phyloP scores from a whole-genome alignment of 768 basidiomycete species.

The Xerocomus brunneocitrinus region DNA sequence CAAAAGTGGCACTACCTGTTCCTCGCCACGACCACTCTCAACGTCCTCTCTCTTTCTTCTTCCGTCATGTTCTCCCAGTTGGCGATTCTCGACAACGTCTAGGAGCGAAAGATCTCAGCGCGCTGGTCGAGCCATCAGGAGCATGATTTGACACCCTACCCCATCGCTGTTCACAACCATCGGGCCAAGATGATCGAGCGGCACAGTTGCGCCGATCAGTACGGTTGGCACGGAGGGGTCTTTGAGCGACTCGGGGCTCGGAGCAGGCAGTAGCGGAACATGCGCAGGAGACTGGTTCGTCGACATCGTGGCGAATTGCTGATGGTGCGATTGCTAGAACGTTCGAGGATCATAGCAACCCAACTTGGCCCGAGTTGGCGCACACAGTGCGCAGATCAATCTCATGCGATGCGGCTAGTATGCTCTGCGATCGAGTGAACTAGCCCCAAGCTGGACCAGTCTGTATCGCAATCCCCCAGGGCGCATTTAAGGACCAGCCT shows the following conservation, averaged over 20 bases:
- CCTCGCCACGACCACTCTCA: slow-evolving; percentile 49
- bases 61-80: slow-evolving; percentile 61
- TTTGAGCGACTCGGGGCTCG: slow-evolving; percentile 3
- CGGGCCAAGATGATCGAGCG: slow-evolving; percentile 56
- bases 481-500: slow-evolving; percentile 10
- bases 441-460: background rate
- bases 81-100: slow-evolving; percentile 63
- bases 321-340: background rate
- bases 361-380: background rate
- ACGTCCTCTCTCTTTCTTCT: slow-evolving; percentile 51
- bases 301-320: background rate
- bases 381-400: no score
- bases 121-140: background rate
- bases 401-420: no score
- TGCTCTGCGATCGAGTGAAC: no score
- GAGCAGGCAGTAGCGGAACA: slow-evolving; percentile 10
- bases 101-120: background rate
- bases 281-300: background rate
- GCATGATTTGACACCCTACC: slow-evolving; percentile 32
- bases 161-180: slow-evolving; percentile 68
- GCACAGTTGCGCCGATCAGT: slow-evolving; percentile 15
- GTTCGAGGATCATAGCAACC: background rate
- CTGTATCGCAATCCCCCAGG: slow-evolving; percentile 11
- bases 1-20: slow-evolving; percentile 36
- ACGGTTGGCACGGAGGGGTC: slow-evolving; percentile 9